Evolutionary conservation across 305 asterid species (phyloP), one percentile per base, ranked within the genome.

Genomic region (Petunia hybrid): DNA sequence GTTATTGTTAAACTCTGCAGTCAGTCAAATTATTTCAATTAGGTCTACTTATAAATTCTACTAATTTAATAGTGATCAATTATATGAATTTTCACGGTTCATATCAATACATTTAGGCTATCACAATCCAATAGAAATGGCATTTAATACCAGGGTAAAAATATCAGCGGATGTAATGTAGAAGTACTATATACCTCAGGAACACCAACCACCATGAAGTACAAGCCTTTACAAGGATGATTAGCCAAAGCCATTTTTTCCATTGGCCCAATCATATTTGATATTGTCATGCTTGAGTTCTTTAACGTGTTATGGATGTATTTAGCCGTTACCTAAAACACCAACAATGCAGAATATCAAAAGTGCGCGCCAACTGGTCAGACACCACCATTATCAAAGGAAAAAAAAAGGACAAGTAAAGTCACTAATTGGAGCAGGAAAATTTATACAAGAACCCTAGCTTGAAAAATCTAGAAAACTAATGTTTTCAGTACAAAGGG

Each of bases 221-320:
- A 91, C 43, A 91, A 45, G 42, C 96, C 92, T 10, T 86, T 86
- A 35, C 85, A 6, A 12, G 94, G 94, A 22, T 88, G 90, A 79
- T 87, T 84, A 14, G 85, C 90, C 79, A 91, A 69, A 4, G 91
- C 85, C 93, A 89, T 83, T 74, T 78, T 78, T 55, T 92, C 94
- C 8, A 85, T 78, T 0, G 93, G 97, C 1, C 95, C 95, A 9
- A 91, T 87, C 84, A 92, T 1, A 31, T 89, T 92, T 36, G 95
- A 87, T 67, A 91, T 86, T 12, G 88, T 86, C 86, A 91, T 86
- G 81, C 92, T 92, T 46, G 95, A 85, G 59, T 89, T 89, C 76
- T 89, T 91, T 38, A 89, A 14, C 6, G 95, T 86, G 14, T 76
- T 85, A 41, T 91, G 92, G 9, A 92, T 85, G 65, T 84, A 83